phyloP scores from a whole-genome alignment of 2,329 filamentous ascomycete species.

The Metarhizium sp. region DNA sequence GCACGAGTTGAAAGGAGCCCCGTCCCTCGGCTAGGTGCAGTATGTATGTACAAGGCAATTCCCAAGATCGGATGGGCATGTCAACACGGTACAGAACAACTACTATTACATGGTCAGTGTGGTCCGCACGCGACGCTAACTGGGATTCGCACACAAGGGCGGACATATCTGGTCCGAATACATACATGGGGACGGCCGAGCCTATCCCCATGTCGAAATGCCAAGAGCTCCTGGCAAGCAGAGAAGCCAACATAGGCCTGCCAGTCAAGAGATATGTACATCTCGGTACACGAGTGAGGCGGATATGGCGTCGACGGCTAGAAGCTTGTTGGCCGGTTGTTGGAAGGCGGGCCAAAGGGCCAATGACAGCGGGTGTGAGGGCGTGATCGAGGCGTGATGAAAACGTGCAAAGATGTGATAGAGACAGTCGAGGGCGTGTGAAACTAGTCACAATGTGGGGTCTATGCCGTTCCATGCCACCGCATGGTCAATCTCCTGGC shows the following conservation, averaged over 20 bases:
- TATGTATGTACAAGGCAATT: neutral
- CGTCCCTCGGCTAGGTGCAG: slow-evolving; percentile 3
- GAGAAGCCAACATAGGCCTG: neutral
- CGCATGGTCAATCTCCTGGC: neutral
- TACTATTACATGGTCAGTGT: no score
- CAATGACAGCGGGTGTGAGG: neutral
- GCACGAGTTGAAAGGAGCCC: neutral
- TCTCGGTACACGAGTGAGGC: no score
- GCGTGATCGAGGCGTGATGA: neutral
- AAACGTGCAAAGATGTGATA: neutral
- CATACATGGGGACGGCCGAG: no score
- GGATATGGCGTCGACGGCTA: neutral
- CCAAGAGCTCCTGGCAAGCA: neutral
- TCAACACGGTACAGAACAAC: no score
- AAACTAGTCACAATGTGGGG: neutral
- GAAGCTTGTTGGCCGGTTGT: neutral
- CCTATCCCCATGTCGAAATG: neutral
- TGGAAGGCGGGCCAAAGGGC: neutral
- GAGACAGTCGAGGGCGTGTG: neutral
- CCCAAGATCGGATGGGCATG: neutral
- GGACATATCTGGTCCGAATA: no score
- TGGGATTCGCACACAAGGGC: no score
- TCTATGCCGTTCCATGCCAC: no score
- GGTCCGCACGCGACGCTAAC: no score
- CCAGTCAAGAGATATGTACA: neutral